Conservation (phyloP, 2,329 filamentous ascomycete genomes). For the Alternaria tenuissima region DNA sequence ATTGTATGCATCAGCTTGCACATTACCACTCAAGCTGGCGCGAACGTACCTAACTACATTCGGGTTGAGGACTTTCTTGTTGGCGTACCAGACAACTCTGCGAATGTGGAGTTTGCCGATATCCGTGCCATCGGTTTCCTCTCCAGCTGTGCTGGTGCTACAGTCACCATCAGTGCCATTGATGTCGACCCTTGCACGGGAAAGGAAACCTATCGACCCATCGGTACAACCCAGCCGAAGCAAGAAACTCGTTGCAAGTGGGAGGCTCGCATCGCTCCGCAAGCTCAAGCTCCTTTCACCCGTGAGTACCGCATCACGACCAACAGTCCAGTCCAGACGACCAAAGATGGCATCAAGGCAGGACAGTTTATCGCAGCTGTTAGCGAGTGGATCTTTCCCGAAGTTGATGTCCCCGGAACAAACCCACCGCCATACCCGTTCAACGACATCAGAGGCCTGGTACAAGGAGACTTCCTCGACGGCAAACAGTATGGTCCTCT, state of each 20-base stretch:
- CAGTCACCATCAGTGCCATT: conserved; percentile 51
- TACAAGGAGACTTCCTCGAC: conserved; percentile 42
- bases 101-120: conserved; percentile 50
- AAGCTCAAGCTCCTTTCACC: conserved; percentile 46
- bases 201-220: conserved; percentile 45
- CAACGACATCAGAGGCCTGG: conserved; percentile 48
- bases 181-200: conserved; percentile 56
- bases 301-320: conserved; percentile 54
- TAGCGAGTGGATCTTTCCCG: conserved; percentile 56
- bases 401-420: conserved; percentile 52
- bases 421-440: conserved; percentile 38
- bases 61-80: conserved; percentile 55
- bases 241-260: conserved; percentile 53
- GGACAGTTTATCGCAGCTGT: conserved; percentile 55
- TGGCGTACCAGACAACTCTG: conserved; percentile 49
- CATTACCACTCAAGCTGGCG: conserved; percentile 38
- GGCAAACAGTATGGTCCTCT: conserved; percentile 50
- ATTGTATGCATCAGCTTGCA: conserved; percentile 53
- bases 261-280: conserved; percentile 44
- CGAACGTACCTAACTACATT: conserved; percentile 51
- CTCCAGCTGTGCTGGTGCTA: conserved; percentile 46
- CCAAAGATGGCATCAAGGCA: conserved; percentile 52
- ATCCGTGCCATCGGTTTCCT: conserved; percentile 48
- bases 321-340: conserved; percentile 44
- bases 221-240: conserved; percentile 46